phyloP scores from a whole-genome alignment of 169 alveolate genomes.

The Cardiosporidium cionae region DNA sequence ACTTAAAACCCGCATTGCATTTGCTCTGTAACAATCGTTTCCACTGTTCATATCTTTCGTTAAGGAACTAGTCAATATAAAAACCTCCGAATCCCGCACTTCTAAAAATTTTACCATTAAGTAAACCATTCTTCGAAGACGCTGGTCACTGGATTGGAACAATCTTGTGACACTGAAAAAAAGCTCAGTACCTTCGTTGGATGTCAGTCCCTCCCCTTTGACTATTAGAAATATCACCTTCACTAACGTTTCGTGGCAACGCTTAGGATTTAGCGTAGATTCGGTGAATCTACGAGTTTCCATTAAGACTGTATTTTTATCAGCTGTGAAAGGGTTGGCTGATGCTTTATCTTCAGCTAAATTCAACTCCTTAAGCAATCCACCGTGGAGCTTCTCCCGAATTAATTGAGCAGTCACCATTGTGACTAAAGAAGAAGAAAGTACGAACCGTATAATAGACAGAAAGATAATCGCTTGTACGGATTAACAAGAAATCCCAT shows the following conservation, averaged over 20 bases:
- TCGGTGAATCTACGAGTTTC: slow-evolving; percentile 37
- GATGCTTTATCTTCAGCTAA: not conserved
- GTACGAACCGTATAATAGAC: too few species aligned
- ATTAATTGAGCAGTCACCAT: not conserved
- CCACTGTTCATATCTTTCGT: slow-evolving; percentile 88
- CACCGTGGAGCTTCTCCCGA: not conserved
- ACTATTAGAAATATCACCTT: slow-evolving; percentile 21
- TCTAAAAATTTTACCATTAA: slow-evolving; percentile 79
- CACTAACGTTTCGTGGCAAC: slow-evolving; percentile 23
- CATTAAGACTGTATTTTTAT: slow-evolving; percentile 26
- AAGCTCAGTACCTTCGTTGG: slow-evolving; percentile 77
- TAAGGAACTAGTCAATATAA: slow-evolving; percentile 87
- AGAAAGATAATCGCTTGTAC: too few species aligned
- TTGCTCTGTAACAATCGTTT: slow-evolving; percentile 86
- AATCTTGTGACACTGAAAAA: slow-evolving; percentile 89
- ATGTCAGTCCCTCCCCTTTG: slow-evolving; percentile 65
- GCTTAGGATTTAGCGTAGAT: slow-evolving; percentile 12
- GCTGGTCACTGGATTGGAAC: slow-evolving; percentile 78
- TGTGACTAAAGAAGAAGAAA: too few species aligned
- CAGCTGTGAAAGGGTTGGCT: too few species aligned
- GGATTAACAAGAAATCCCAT: too few species aligned
- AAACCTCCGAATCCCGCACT: slow-evolving; percentile 81
- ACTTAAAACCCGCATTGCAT: slow-evolving; percentile 89
- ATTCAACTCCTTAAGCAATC: not conserved
- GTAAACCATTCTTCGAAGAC: slow-evolving; percentile 81